Percentiles rank a stretch among this genome's conserved stretches.
Conservation (phyloP, 352 stramenopile species). For the Phytophthora palmivora region DNA sequence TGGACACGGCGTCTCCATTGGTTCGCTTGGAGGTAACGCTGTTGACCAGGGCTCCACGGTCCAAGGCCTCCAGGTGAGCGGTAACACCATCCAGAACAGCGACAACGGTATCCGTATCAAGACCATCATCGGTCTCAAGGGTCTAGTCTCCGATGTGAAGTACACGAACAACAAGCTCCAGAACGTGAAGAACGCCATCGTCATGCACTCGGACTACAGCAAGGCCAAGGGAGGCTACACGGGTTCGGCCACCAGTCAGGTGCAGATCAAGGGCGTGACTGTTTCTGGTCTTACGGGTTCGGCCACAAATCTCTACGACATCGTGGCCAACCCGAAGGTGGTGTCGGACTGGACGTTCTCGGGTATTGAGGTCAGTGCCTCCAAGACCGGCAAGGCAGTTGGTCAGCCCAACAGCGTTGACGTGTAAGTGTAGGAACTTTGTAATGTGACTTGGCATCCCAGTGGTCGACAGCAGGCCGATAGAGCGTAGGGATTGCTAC, state of each 20-base stretch:
- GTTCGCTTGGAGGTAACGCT: conserved; percentile 36
- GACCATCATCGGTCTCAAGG: conserved; percentile 29
- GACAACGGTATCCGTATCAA: conserved; percentile 28
- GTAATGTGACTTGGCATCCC: conserved; percentile 1
- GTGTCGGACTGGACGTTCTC: conserved; percentile 27
- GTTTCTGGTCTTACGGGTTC: conserved; percentile 27
- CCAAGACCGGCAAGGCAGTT: not conserved
- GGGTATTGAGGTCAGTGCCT: conserved; percentile 10
- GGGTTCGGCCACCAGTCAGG: conserved; percentile 18
- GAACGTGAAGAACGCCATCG: conserved; percentile 26
- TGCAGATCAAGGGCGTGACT: conserved; percentile 12
- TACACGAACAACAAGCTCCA: conserved; percentile 30
- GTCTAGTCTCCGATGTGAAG: conserved; percentile 21
- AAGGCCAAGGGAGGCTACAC: conserved; percentile 33
- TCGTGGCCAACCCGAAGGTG: conserved; percentile 28
- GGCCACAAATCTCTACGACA: conserved; percentile 37
- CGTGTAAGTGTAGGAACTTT: not conserved
- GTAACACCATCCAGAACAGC: conserved; percentile 39
- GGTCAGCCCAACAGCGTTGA: conserved; percentile 11
- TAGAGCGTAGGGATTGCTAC: not conserved
- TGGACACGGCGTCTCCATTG: conserved; percentile 37
- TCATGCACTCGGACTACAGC: conserved; percentile 24
- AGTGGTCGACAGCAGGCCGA: not conserved
- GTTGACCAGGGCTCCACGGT: conserved; percentile 31
- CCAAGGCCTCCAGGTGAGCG: conserved; percentile 21